Evolutionary conservation across 2,329 filamentous ascomycete genomes (phyloP).

Genomic region (Fusarium irregulare): DNA sequence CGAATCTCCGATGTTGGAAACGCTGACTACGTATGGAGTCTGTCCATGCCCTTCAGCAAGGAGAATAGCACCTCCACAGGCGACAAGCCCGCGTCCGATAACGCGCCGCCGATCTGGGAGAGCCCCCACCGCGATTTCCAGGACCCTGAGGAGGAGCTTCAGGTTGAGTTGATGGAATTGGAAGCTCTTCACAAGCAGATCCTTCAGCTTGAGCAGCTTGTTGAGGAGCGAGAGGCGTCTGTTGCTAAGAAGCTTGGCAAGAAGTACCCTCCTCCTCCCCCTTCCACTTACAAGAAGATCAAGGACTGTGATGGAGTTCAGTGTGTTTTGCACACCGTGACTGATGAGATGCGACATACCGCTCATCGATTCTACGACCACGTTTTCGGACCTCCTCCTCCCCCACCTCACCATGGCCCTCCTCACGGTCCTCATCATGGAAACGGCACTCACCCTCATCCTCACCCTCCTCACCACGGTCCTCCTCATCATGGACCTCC

Average conservation of each 20-base stretch:
- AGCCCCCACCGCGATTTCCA: conserved; percentile 43
- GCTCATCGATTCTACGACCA: conserved; percentile 36
- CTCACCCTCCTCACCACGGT: conserved; percentile 38
- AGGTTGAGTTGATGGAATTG: conserved; percentile 59
- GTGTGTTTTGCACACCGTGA: conserved; percentile 57
- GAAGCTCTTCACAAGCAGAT: conserved; percentile 57
- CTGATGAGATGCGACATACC: conserved; percentile 53
- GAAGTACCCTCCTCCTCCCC: conserved; percentile 35
- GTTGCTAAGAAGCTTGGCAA: conserved; percentile 52
- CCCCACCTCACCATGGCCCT: conserved; percentile 20
- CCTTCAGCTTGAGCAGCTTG: conserved; percentile 55
- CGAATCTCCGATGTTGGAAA: conserved; percentile 58
- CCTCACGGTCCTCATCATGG: conserved; percentile 33
- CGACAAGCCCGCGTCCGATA: conserved; percentile 7
- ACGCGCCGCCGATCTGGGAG: conserved; percentile 22
- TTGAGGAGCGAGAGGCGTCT: conserved; percentile 56
- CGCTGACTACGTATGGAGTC: conserved; percentile 47
- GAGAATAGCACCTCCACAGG: conserved; percentile 7
- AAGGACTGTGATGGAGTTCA: conserved; percentile 40
- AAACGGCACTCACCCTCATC: conserved; percentile 20
- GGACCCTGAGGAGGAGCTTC: conserved; percentile 49
- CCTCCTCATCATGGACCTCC: conserved; percentile 45
- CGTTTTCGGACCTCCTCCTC: conserved; percentile 30
- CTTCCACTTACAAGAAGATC: conserved; percentile 38
- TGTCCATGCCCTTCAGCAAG: conserved; percentile 43